These are phyloP conservation scores for Neocucurbitaria cava DNA, from an alignment of 2,329 filamentous ascomycete species.

Conservation along the genomic window DNA sequence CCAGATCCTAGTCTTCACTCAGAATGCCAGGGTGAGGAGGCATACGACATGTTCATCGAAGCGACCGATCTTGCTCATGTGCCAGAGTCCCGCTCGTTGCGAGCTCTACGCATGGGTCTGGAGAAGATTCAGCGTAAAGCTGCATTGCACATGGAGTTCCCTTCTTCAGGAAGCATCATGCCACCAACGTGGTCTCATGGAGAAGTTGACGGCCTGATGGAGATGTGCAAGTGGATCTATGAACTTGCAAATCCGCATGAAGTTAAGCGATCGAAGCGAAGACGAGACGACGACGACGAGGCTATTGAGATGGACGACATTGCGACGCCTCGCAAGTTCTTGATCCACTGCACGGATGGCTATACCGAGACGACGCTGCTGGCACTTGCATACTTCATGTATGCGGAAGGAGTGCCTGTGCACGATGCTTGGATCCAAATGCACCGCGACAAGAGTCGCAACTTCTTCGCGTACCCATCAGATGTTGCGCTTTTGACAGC, in stretches of 20 bases:
- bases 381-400: constrained; percentile 91
- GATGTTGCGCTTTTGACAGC: constrained; percentile 83
- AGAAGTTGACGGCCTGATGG: constrained; percentile 83
- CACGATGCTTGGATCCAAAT: constrained; percentile 87
- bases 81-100: constrained; percentile 71
- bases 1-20: constrained; percentile 68
- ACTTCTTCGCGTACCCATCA: constrained; percentile 95
- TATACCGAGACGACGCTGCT: constrained; percentile 95
- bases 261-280: constrained; percentile 51
- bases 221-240: constrained; percentile 90
- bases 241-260: constrained; percentile 73
- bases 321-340: constrained; percentile 66
- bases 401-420: constrained; percentile 79
- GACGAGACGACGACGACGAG: constrained; percentile 57
- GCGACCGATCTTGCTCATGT: constrained; percentile 84
- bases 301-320: constrained; percentile 62
- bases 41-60: constrained; percentile 87
- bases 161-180: constrained; percentile 91
- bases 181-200: constrained; percentile 82
- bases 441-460: constrained; percentile 80
- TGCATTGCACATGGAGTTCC: constrained; percentile 76
- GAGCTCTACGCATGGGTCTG: constrained; percentile 65
- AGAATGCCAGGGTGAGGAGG: constrained; percentile 54
- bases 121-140: constrained; percentile 52
- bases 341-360: constrained; percentile 93